Percentiles rank a stretch among this genome's conserved stretches.
phyloP scores from a whole-genome alignment of 2,329 filamentous ascomycete species.

The Trichoderma sp. region DNA sequence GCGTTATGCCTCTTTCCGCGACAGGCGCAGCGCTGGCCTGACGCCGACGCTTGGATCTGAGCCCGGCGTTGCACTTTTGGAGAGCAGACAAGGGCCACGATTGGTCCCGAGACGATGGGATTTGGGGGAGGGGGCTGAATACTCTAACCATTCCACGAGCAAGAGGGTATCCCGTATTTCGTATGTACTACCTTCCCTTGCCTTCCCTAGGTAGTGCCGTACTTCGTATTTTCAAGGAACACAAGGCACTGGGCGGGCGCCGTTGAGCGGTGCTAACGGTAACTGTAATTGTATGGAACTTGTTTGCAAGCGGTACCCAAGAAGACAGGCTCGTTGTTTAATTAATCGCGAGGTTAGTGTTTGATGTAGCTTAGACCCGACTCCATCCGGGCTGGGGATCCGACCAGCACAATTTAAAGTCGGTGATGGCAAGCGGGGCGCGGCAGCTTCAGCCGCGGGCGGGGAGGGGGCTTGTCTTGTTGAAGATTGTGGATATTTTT shows the following conservation, averaged over 20 bases:
- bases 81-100: conserved; percentile 4
- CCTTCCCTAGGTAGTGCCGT: neutral
- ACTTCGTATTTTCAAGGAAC: neutral
- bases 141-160: neutral
- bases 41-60: neutral
- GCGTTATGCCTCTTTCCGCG: neutral
- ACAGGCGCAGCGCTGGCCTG: neutral
- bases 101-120: conserved; percentile 3
- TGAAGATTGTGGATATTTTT: neutral
- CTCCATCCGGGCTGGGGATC: neutral
- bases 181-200: neutral
- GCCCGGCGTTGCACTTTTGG: conserved; percentile 3
- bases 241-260: neutral
- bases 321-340: neutral
- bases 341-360: neutral
- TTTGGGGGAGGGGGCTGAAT: neutral
- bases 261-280: neutral
- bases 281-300: no score
- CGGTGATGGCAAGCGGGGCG: neutral
- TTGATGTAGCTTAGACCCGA: neutral
- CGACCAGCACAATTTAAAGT: neutral
- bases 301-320: neutral
- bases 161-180: neutral
- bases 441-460: neutral
- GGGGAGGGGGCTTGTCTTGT: neutral